These are phyloP conservation scores for Aspergillus bertholletiae DNA, from an alignment of 495 filamentous ascomycete species.

Conservation along the genomic window DNA sequence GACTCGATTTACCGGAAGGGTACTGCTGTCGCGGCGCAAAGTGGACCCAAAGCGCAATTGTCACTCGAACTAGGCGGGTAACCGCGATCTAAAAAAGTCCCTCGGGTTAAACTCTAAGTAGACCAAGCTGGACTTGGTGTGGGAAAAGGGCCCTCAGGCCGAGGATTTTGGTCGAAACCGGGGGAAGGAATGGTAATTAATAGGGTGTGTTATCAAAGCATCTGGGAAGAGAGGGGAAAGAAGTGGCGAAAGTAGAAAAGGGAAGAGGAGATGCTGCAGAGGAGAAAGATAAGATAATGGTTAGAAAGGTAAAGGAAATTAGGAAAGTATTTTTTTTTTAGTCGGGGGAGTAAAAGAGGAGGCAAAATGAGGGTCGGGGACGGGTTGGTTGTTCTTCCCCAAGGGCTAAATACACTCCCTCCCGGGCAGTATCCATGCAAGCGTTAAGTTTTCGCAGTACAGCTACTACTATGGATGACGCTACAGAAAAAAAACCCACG, in stretches of 20 bases:
- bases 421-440: background rate
- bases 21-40: background rate
- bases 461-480: background rate
- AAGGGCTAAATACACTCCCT: background rate
- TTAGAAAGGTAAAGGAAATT: background rate
- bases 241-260: background rate
- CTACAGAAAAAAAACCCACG: slow-evolving; percentile 14
- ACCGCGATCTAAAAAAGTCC: background rate
- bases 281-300: background rate
- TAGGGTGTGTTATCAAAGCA: background rate
- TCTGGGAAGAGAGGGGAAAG: background rate
- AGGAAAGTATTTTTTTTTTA: background rate
- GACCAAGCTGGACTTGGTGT: slow-evolving; percentile 6
- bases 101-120: slow-evolving; percentile 13
- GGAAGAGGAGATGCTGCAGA: background rate
- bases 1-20: background rate
- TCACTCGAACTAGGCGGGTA: background rate
- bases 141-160: background rate
- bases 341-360: background rate
- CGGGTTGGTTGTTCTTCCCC: background rate
- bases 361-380: background rate
- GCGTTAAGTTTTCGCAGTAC: background rate
- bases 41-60: background rate
- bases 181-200: background rate
- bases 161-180: background rate